These are phyloP conservation scores for Diplocarpon mali DNA, from an alignment of 2,329 filamentous ascomycete genomes.

Conservation along the genomic window DNA sequence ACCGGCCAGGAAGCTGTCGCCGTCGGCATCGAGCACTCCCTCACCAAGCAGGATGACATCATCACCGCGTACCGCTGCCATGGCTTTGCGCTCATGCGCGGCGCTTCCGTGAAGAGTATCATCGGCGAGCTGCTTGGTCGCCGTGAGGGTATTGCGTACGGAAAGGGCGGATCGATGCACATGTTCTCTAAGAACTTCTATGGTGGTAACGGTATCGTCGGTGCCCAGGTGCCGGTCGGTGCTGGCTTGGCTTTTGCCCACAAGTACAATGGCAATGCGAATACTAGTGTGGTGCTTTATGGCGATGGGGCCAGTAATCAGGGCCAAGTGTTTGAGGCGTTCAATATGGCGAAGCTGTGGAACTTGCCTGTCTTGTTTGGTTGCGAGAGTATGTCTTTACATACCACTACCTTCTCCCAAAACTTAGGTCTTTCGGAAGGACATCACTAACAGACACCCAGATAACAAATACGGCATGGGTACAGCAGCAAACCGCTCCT, in stretches of 20 bases:
- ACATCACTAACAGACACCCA: slow-evolving; percentile 31
- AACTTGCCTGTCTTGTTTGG: slow-evolving; percentile 90
- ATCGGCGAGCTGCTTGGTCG: slow-evolving; percentile 93
- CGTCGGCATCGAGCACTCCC: slow-evolving; percentile 91
- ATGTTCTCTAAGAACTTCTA: slow-evolving; percentile 99
- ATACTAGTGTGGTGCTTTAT: slow-evolving; percentile 81
- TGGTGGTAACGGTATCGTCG: slow-evolving; percentile 97
- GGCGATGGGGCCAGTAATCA: slow-evolving; percentile 98
- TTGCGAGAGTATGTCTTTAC: slow-evolving; percentile 71
- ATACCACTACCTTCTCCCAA: neutral
- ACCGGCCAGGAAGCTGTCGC: slow-evolving; percentile 97
- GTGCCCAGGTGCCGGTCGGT: slow-evolving; percentile 94
- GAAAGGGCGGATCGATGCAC: slow-evolving; percentile 99
- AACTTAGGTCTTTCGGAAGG: neutral
- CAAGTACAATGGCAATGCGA: slow-evolving; percentile 82
- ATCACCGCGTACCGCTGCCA: slow-evolving; percentile 99
- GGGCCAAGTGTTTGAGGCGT: slow-evolving; percentile 98
- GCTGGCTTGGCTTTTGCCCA: slow-evolving; percentile 95
- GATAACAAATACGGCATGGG: slow-evolving; percentile 99
- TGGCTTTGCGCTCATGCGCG: slow-evolving; percentile 95
- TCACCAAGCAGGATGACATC: slow-evolving; percentile 82
- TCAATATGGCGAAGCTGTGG: slow-evolving; percentile 99
- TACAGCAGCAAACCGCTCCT: slow-evolving; percentile 86
- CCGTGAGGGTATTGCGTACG: slow-evolving; percentile 92
- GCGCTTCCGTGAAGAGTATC: slow-evolving; percentile 79